These are phyloP conservation scores for Hyphopichia pseudoburtonii DNA, from an alignment of 1,139 yeast species.

Conservation along the genomic window DNA sequence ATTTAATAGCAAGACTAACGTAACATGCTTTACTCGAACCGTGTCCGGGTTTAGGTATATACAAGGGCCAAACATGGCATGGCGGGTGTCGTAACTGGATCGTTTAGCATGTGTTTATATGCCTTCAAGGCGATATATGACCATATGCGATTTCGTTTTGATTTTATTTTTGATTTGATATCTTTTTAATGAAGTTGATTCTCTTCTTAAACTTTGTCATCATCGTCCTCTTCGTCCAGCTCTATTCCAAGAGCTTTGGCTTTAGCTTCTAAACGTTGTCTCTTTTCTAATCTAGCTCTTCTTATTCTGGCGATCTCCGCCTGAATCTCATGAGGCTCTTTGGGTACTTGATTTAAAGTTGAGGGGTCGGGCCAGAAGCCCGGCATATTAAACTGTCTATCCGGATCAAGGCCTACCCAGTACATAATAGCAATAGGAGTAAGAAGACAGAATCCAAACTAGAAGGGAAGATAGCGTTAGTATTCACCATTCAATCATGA, in stretches of 20 bases:
- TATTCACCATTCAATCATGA: slow-evolving; percentile 8
- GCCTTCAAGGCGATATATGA: no score
- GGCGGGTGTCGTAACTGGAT: no score
- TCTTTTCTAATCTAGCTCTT: slow-evolving; percentile 69
- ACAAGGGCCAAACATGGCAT: no score
- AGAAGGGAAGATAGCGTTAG: slow-evolving; percentile 19
- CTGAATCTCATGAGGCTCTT: slow-evolving; percentile 87
- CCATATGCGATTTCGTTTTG: no score
- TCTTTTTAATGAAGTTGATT: no score
- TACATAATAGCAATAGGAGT: slow-evolving; percentile 90
- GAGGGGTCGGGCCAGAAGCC: slow-evolving; percentile 98
- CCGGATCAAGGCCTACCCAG: slow-evolving; percentile 88
- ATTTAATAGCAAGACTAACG: no score
- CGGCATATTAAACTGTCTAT: slow-evolving; percentile 84
- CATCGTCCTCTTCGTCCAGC: slow-evolving; percentile 27
- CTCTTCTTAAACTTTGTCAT: no score
- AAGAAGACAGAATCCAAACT: slow-evolving; percentile 83
- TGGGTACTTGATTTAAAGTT: slow-evolving; percentile 85
- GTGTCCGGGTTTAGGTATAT: no score
- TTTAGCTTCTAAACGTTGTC: slow-evolving; percentile 70
- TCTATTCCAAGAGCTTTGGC: slow-evolving; percentile 68
- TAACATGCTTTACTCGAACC: no score
- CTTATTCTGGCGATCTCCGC: slow-evolving; percentile 88
- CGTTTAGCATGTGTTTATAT: no score
- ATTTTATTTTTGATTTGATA: no score